These are phyloP conservation scores for Curvularia spicifera DNA, from an alignment of 2,329 filamentous ascomycete species.

Conservation along the genomic window DNA sequence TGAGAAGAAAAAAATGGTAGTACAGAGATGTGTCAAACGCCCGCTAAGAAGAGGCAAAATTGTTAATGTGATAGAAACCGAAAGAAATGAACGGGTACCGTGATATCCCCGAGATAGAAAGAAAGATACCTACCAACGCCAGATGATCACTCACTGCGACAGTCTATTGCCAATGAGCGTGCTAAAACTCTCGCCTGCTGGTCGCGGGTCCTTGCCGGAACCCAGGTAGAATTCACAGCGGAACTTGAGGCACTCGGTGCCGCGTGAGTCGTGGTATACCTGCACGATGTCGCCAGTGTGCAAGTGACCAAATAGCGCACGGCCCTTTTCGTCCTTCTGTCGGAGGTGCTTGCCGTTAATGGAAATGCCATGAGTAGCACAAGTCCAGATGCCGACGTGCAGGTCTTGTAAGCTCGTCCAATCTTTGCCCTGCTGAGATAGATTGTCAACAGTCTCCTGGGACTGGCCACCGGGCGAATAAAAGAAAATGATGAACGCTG, in stretches of 20 bases:
- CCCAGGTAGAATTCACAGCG: constrained; percentile 54
- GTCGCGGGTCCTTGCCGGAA: constrained; percentile 40
- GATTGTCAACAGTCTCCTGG: constrained; percentile 62
- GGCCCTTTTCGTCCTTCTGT: constrained; percentile 59
- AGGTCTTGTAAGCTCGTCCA: constrained; percentile 62
- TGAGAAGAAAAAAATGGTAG: not conserved
- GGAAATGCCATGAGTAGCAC: constrained; percentile 75
- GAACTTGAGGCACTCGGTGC: constrained; percentile 50
- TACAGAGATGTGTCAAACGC: constrained; percentile 1
- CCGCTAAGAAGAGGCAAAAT: constrained; percentile 1
- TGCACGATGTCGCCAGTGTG: constrained; percentile 79
- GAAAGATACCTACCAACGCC: not conserved
- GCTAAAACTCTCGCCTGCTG: constrained; percentile 36
- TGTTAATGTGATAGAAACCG: not conserved
- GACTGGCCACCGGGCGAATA: constrained; percentile 69
- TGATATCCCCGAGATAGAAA: not conserved
- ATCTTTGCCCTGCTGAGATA: constrained; percentile 56
- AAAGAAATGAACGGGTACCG: not conserved
- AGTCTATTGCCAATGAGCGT: constrained; percentile 26
- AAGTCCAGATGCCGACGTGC: constrained; percentile 78
- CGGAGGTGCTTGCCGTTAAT: constrained; percentile 76
- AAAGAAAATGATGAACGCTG: constrained; percentile 74
- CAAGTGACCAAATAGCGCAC: constrained; percentile 68
- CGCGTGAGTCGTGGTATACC: constrained; percentile 65
- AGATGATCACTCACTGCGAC: not conserved